These are phyloP conservation scores for Hsuehochloa calcarea DNA, from an alignment of 176 grass and related monocot species.

Conservation along the genomic window DNA sequence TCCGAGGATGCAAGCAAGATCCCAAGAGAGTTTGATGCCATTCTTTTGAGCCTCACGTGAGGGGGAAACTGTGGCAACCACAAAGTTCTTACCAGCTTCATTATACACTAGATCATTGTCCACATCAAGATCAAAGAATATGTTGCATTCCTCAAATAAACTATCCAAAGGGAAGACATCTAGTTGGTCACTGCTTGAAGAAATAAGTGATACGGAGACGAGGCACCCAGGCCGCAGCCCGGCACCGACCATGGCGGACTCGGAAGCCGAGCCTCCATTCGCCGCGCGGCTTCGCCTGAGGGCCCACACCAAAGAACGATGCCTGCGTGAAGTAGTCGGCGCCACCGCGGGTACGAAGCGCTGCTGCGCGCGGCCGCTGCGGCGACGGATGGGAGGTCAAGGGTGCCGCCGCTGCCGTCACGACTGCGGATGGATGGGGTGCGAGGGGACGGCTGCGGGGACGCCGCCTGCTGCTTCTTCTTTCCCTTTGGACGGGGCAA, in stretches of 20 bases:
- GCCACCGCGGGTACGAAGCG: constrained; percentile 46
- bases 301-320: constrained; percentile 40
- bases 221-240: constrained; percentile 65
- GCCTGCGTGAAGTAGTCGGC: constrained; percentile 37
- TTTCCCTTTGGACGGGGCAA: constrained; percentile 55
- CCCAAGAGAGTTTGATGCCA: constrained; percentile 82
- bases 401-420: neutral
- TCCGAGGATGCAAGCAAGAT: constrained; percentile 68
- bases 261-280: constrained; percentile 53
- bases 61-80: constrained; percentile 66
- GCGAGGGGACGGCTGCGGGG: constrained; percentile 32
- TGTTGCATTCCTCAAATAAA: constrained; percentile 51
- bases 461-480: constrained; percentile 34
- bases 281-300: constrained; percentile 31
- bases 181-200: constrained; percentile 11
- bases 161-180: constrained; percentile 42
- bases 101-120: constrained; percentile 37
- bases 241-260: constrained; percentile 53
- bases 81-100: constrained; percentile 60
- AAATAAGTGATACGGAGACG: constrained; percentile 61
- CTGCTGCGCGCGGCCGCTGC: constrained; percentile 14
- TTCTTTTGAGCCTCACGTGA: constrained; percentile 72
- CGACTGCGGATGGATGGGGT: constrained; percentile 24
- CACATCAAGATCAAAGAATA: constrained; percentile 53
- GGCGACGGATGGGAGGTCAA: constrained; percentile 24